Conservation (phyloP, 23 red algal species). For the Gracilariopsis chorda region DNA sequence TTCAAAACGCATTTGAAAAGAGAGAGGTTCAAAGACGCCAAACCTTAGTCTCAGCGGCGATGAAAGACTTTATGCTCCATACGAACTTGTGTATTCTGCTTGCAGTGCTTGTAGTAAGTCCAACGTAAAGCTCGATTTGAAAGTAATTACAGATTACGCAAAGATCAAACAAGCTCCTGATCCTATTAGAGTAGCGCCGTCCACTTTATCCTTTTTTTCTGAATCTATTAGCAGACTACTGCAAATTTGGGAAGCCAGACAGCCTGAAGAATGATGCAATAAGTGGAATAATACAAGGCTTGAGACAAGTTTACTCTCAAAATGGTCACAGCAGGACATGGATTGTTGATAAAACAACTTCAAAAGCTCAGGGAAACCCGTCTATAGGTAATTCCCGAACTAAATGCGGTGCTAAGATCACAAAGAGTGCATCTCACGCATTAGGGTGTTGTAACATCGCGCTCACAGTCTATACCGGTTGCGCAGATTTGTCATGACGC, state of each 20-base stretch:
- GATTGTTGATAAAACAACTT: neutral
- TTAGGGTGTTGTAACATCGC: neutral
- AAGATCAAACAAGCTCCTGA: no score
- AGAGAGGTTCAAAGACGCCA: no score
- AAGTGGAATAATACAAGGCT: neutral
- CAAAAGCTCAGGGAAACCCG: neutral
- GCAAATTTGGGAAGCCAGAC: neutral
- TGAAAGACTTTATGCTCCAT: no score
- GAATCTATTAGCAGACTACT: conserved; percentile 7
- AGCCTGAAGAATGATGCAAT: neutral
- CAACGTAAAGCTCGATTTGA: no score
- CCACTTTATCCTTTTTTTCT: neutral
- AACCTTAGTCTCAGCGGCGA: no score
- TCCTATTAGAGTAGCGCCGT: neutral
- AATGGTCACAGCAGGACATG: neutral
- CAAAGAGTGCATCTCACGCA: neutral
- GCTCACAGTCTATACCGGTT: neutral
- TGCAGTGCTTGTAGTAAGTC: no score
- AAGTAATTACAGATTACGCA: no score
- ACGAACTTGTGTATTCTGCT: no score
- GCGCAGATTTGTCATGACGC: neutral
- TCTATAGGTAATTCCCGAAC: neutral
- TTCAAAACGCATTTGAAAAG: no score
- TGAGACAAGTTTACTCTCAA: neutral
- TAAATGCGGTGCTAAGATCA: neutral